Base-by-base conservation (phyloP, 495 filamentous ascomycete species). In the Podospora pseudocomata region DNA sequence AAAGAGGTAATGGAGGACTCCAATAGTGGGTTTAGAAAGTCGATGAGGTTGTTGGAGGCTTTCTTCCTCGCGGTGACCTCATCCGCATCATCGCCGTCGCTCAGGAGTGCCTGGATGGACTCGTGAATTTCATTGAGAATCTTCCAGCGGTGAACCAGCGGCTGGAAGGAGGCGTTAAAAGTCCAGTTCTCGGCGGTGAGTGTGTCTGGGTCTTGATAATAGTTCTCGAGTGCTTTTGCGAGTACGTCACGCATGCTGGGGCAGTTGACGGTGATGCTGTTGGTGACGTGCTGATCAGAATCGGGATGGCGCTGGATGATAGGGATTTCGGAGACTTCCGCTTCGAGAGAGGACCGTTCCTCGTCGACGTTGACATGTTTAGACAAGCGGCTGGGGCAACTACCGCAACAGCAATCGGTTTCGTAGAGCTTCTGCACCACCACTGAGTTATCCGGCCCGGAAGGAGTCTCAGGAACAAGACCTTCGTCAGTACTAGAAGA, bases 141-240 rank as follows among this genome's bases (percentile, higher is more conserved):
- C 0, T 82, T 73, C 87, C 87, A 89, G 19, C 88, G 82, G 71
- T 89, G 86, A 28, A 89, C 82, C 13, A 90, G 77, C 5, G 87
- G 83, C 66, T 80, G 76, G 72, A 86, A 89, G 0, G 84, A 83
- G 0, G 76, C 74, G 1, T 32, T 68, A 70, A 89, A 87, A 18
- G 85, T 83, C 57, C 88, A 79, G 2, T 80, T 79, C 65, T 84
- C 75, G n/a, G 86, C 67, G 5, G 76, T 81, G 16, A 83, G 75
- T 2, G 20, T 18, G 2, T 87, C 85, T 13, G 89, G 75, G 16
- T 84, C 83, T 16, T 84, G 86, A 68, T 89, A 90, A 13, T 80
- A 90, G 9, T 80, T 79, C 19, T 79, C 76, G 7, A 90, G 76
- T 2, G 84, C 83, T 4, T 76, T 71, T 5, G 72, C 71, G 0